These are phyloP conservation scores for Eucalyptus cladocalyx DNA, from an alignment of 345 rosid species.

Conservation along the genomic window DNA sequence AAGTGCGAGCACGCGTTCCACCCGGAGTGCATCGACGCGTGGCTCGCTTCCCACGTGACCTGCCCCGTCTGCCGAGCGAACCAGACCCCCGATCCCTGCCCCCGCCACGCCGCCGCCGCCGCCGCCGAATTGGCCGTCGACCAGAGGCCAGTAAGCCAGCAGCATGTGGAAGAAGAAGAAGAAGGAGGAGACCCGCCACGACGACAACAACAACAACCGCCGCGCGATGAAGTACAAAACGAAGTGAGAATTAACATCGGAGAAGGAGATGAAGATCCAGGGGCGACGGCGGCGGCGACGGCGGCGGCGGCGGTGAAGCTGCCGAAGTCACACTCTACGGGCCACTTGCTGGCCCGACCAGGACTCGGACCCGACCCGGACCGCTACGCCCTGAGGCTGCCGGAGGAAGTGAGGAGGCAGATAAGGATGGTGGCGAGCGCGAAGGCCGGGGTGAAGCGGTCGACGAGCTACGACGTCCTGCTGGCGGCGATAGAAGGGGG, in stretches of 20 bases:
- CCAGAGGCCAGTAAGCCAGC: background rate
- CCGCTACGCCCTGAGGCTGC: conserved; percentile 57
- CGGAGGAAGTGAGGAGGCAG: conserved; percentile 54
- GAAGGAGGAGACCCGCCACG: background rate
- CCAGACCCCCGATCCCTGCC: conserved; percentile 8
- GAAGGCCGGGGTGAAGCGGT: background rate
- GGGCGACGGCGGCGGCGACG: conserved; percentile 27
- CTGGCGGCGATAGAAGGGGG: background rate
- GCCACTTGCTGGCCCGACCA: conserved; percentile 60
- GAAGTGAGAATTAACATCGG: background rate
- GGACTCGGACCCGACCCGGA: conserved; percentile 67
- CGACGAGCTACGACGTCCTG: background rate
- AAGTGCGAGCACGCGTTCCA: conserved; percentile 86
- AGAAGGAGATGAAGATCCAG: background rate
- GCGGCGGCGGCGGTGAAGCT: background rate
- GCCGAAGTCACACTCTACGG: conserved; percentile 72
- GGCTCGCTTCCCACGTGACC: conserved; percentile 73
- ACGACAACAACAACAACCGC: background rate
- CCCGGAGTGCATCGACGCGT: conserved; percentile 75
- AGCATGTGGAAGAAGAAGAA: background rate
- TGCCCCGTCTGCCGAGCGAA: conserved; percentile 93
- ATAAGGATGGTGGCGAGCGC: background rate
- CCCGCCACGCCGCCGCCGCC: conserved; percentile 7
- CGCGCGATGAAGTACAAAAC: background rate
- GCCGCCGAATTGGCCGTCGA: background rate